Base-by-base conservation (phyloP, 1,284 basidiomycete species). In the Ganoderma lucidum region DNA sequence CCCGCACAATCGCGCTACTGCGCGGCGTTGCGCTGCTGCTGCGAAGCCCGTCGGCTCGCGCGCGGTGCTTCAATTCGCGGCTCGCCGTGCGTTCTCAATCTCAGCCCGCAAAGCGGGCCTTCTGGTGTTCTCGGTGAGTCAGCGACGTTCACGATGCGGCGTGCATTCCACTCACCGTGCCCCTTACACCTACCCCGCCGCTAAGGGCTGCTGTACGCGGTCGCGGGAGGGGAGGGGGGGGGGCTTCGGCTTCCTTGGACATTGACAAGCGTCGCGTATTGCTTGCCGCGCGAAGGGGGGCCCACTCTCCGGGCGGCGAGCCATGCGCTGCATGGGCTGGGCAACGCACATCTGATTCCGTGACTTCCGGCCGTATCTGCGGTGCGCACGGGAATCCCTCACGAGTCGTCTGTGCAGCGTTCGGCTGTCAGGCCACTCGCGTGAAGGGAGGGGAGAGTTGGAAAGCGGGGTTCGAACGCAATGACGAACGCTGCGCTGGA, bases 31-130 rank as follows among this genome's bases (percentile, higher is more conserved):
- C 53, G 48, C 48, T 56, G 30, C 32, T 56, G 30, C 53, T 35
- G 32, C 30, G 53, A 56, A 56, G 53, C 53, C 17, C 53, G 53
- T 56, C 53, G 53, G 53, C 53, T 56, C 53, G 53, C 30, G 53
- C 53, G 53, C 53, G 30, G 53, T 56, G 3, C 53, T 56, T 56
- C 53, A 56, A 56, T 56, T 56, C 53, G 32, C 53, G 53, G 53
- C 53, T 19, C 17, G 53, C 30, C 53, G 30, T 56, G 15, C 35
- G 8, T 56, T 56, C 53, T 35, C 15, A 56, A 56, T 56, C 30
- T 56, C 53, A 56, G 53, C 14, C 30, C 15, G 9, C 4, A 32
- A 32, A 14, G 28, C 51, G 51, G 32, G 30, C 30, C 32, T 35
- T 35, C 53, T 32, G 53, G 19, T 19, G 14, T 56, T 35, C 53